These are phyloP conservation scores for Phaffomyces antillensis DNA, from an alignment of 805 yeast genomes.

Conservation along the genomic window DNA sequence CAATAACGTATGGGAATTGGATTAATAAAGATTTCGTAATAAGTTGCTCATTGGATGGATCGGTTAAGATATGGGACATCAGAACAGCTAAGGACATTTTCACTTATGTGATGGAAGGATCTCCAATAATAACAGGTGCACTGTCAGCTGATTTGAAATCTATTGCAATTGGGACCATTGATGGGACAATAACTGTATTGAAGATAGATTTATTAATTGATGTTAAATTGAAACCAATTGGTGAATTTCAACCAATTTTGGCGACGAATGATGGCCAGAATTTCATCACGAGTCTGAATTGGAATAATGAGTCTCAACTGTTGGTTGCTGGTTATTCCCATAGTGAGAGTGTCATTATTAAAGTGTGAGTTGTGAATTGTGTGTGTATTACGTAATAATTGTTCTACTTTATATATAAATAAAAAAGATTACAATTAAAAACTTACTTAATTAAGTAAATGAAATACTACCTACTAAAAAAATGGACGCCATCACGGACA, in stretches of 20 bases:
- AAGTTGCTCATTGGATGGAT: constrained; percentile 65
- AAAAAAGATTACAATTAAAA: too few species aligned
- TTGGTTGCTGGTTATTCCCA: constrained; percentile 1
- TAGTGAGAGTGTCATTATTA: neutral
- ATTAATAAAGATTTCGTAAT: constrained; percentile 34
- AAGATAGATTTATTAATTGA: constrained; percentile 25
- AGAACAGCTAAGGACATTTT: constrained; percentile 32
- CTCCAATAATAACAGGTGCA: constrained; percentile 47
- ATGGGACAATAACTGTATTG: constrained; percentile 53
- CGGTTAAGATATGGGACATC: constrained; percentile 62
- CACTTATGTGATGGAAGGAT: constrained; percentile 36
- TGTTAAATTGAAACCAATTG: constrained; percentile 12
- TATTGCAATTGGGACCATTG: constrained; percentile 60
- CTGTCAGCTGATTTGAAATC: constrained; percentile 42
- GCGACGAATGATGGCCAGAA: neutral
- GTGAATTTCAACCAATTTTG: constrained; percentile 20
- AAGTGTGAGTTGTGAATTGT: neutral
- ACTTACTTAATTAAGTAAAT: too few species aligned
- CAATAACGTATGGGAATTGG: constrained; percentile 55
- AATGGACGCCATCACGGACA: constrained; percentile 67
- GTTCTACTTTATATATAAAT: too few species aligned
- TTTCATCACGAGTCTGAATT: constrained; percentile 3
- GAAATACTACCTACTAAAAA: neutral
- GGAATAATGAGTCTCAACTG: constrained; percentile 2
- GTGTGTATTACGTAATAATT: neutral